These are phyloP conservation scores for Leptographium galeiforme DNA, from an alignment of 2,329 filamentous ascomycete species.

Conservation along the genomic window DNA sequence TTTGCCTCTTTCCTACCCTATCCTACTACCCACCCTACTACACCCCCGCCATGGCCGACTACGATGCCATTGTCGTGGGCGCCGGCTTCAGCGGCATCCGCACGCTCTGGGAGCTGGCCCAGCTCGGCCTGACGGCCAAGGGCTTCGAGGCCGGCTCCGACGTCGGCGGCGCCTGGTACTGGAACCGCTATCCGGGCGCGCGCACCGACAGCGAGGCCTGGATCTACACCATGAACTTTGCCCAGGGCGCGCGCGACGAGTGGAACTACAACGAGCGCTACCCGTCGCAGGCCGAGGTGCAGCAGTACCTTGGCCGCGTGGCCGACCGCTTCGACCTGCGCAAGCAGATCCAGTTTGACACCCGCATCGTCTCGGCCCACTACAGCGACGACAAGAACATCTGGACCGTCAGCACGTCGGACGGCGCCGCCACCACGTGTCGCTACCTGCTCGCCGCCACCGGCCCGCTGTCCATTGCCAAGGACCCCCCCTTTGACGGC, in stretches of 20 bases:
- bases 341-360: slow-evolving; percentile 35
- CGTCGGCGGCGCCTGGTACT: slow-evolving; percentile 67
- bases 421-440: slow-evolving; percentile 24
- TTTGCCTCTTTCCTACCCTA: background rate
- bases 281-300: slow-evolving; percentile 5
- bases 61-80: slow-evolving; percentile 51
- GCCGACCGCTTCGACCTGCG: slow-evolving; percentile 23
- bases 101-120: slow-evolving; percentile 46
- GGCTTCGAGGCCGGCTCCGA: slow-evolving; percentile 53
- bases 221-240: slow-evolving; percentile 40
- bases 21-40: background rate
- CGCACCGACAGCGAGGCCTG: slow-evolving; percentile 62
- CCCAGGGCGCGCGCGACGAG: slow-evolving; percentile 36
- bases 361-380: slow-evolving; percentile 38
- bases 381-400: slow-evolving; percentile 38
- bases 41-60: background rate
- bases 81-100: slow-evolving; percentile 65
- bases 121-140: slow-evolving; percentile 43
- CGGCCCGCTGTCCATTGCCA: slow-evolving; percentile 55
- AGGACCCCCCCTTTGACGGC: slow-evolving; percentile 49
- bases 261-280: slow-evolving; percentile 25
- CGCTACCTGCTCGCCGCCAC: slow-evolving; percentile 42
- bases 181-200: slow-evolving; percentile 65
- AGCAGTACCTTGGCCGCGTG: slow-evolving; percentile 2
- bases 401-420: slow-evolving; percentile 22